Conservation (phyloP, 2,329 filamentous ascomycete species). For the Fusarium proliferatum region DNA sequence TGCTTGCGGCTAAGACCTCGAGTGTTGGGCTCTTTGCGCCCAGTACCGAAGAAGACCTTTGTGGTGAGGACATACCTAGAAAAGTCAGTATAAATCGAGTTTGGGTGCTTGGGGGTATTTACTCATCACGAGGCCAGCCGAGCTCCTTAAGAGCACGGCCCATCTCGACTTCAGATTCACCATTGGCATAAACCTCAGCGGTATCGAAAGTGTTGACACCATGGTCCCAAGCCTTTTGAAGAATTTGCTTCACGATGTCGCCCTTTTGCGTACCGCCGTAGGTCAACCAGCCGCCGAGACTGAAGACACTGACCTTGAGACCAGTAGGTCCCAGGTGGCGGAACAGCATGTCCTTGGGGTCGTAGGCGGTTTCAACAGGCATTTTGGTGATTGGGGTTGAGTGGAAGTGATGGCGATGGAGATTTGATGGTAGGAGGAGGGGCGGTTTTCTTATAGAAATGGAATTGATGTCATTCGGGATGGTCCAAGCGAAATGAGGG, state of each 20-base stretch:
- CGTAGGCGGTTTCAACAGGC: slow-evolving; percentile 38
- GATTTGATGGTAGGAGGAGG: not conserved
- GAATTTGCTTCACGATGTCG: slow-evolving; percentile 67
- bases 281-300: slow-evolving; percentile 43
- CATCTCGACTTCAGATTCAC: slow-evolving; percentile 72
- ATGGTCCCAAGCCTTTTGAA: slow-evolving; percentile 68
- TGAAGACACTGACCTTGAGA: slow-evolving; percentile 44
- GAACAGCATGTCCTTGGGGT: slow-evolving; percentile 46
- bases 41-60: slow-evolving; percentile 46
- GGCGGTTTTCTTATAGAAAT: slow-evolving; percentile 1
- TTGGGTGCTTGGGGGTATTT: rapidly evolving
- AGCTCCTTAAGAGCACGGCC: slow-evolving; percentile 68
- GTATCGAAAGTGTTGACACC: slow-evolving; percentile 73
- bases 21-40: slow-evolving; percentile 62
- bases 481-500: slow-evolving; percentile 23
- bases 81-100: not conserved
- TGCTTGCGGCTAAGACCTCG: slow-evolving; percentile 73
- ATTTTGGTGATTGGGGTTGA: slow-evolving; percentile 6
- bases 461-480: slow-evolving; percentile 26
- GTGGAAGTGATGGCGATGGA: not conserved
- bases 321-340: slow-evolving; percentile 43
- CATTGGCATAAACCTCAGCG: slow-evolving; percentile 67
- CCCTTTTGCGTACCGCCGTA: slow-evolving; percentile 67
- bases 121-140: slow-evolving; percentile 68
- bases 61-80: slow-evolving; percentile 62